phyloP scores from a whole-genome alignment of 352 stramenopile species.

The Phytophthora fragariae region DNA sequence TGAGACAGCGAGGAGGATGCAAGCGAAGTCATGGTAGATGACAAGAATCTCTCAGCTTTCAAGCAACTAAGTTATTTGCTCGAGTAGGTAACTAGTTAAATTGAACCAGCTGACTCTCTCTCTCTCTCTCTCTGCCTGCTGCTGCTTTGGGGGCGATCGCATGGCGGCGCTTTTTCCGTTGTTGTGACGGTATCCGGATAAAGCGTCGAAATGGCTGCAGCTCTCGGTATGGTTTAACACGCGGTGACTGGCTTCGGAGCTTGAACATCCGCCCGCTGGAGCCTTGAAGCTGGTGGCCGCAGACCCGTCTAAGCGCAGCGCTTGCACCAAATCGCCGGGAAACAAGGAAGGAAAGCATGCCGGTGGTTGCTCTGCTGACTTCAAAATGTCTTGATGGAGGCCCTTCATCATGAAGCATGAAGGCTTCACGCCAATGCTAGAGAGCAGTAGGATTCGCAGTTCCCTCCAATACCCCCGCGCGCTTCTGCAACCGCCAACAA shows the following conservation, averaged over 20 bases:
- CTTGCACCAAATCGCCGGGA: conserved; percentile 34
- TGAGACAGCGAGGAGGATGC: too few species aligned
- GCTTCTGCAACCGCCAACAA: conserved; percentile 17
- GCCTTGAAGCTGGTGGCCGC: conserved; percentile 24
- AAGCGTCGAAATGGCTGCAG: background rate
- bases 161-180: background rate
- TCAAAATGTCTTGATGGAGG: too few species aligned
- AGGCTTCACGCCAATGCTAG: too few species aligned
- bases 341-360: conserved; percentile 3
- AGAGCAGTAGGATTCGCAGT: background rate
- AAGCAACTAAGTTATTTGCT: too few species aligned
- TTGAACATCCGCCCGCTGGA: background rate
- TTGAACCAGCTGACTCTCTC: too few species aligned
- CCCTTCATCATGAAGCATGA: background rate
- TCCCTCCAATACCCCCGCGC: conserved; percentile 1
- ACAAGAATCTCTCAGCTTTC: too few species aligned
- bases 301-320: conserved; percentile 24
- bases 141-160: background rate
- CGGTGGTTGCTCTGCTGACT: conserved; percentile 14
- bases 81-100: too few species aligned
- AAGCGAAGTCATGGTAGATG: too few species aligned
- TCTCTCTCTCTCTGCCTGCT: too few species aligned
- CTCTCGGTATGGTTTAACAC: conserved; percentile 1
- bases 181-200: background rate
- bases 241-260: background rate